Evolutionary conservation across 352 stramenopile genomes (phyloP), one percentile per base, ranked within the genome.

Genomic region (Blastocystis sp.): DNA sequence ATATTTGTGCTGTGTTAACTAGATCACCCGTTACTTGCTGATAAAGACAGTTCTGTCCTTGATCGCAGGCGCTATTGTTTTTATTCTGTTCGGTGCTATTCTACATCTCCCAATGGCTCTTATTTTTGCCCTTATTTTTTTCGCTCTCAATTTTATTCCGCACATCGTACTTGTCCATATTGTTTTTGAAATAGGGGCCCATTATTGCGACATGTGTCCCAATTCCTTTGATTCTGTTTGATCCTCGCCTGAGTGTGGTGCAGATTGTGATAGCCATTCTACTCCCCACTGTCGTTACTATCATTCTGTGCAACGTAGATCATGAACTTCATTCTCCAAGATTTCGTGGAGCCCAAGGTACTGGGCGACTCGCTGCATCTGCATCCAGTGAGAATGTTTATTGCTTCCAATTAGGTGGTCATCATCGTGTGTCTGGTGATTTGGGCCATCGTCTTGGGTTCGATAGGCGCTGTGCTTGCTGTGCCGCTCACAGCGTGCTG

Each of bases 111-210:
- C 73, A 5, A 85, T 85, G 73, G 45, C 73, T 18, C 41, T 85
- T 16, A 85, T 85, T 65, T 85, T 85, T 45, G 43, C 73, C 5
- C 53, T 85, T 13, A 56, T 85, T 30, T 85, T 85, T 45, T 85
- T 85, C 50, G 73, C 30, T 20, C n/a, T 85, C 7, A 85, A 85
- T 43, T 85, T 50, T 65, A 66, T 85, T 68, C 73, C 73, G 2
- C 73, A 85, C 47, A 85, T 85, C 50, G 73, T 85, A 9, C 34
- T 45, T 47, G 3, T 47, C 20, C 53, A 4, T 30, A 47, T 68
- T 26, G 4, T 20, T 66, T 39, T 16, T 18, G 13, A n/a, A 9
- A 18, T 85, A 85, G 73, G 73, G 73, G 37, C 73, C 73, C 1
- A 66, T 85, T 16, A 85, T 85, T 45, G 73, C 73, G 11, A 45